Base-by-base conservation (phyloP, 2,329 filamentous ascomycete genomes). In the Teratosphaeriaceae sp. region DNA sequence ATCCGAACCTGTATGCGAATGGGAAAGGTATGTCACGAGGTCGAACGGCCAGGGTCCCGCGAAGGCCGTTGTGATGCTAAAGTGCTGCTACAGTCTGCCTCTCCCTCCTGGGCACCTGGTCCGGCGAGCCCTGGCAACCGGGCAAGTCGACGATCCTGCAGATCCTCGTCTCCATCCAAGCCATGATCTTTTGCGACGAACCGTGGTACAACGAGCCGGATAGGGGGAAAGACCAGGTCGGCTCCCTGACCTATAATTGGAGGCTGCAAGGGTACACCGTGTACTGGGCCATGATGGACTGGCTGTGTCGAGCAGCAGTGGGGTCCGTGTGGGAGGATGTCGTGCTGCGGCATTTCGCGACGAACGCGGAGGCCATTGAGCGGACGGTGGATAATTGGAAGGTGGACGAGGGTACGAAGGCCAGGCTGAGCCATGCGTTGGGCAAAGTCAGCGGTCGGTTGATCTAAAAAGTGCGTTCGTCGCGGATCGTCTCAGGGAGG, bases 41-140 rank as follows among this genome's bases (percentile, higher is more conserved):
- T n/a, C n/a, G n/a, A n/a, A n/a, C n/a, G n/a, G n/a, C n/a, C n/a
- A n/a, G n/a, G n/a, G n/a, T n/a, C n/a, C n/a, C n/a, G n/a, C n/a
- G n/a, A n/a, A n/a, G n/a, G 8, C 29, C 11, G 6, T 33, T 16
- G 15, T 15, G 8, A 33, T 15, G 13, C 8, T 15, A 12, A 11
- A 5, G 11, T 13, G 11, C 16, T 6, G n/a, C 31, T 34, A 26
- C 73, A 52, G 76, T 79, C 24, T 80, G 77, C 50, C 60, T 80
- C 13, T 75, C 70, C 47, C 57, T 81, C 16, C 60, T 81, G 3
- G 76, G 76, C 11, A 81, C 78, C 2, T 81, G 78, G 78, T 72
- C 48, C 61, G 69, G 69, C 29, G 76, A 80, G 55, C 66, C 60
- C 26, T 81, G 78, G 78, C 71, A 63, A 19, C 60, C 73, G 1